Conservation (phyloP, 495 filamentous ascomycete genomes). For the Acidomyces sp. region DNA sequence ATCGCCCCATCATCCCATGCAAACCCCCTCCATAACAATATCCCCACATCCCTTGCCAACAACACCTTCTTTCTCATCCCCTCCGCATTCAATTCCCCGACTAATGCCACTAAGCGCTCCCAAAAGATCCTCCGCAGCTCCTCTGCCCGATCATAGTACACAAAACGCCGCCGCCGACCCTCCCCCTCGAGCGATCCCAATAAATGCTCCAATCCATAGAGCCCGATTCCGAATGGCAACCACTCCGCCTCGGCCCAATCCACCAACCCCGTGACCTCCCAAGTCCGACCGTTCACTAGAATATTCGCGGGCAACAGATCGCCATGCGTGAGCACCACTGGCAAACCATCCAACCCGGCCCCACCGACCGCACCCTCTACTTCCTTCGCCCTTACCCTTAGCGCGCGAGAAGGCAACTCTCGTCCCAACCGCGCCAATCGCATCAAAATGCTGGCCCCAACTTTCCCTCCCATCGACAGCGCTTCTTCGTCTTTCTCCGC, state of each 20-base stretch:
- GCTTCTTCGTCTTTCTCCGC: background rate
- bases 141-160: constrained; percentile 32
- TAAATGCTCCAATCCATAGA: constrained; percentile 44
- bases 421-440: constrained; percentile 28
- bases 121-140: constrained; percentile 37
- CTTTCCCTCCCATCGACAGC: constrained; percentile 11
- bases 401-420: constrained; percentile 28
- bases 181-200: constrained; percentile 30
- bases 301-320: constrained; percentile 47
- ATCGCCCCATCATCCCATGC: constrained; percentile 45
- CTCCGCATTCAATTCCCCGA: no score
- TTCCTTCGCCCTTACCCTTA: constrained; percentile 23
- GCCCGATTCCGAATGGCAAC: constrained; percentile 41
- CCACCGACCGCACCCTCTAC: constrained; percentile 25
- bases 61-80: constrained; percentile 25
- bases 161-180: constrained; percentile 18
- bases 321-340: constrained; percentile 42
- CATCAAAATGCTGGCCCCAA: constrained; percentile 18
- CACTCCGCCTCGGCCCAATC: constrained; percentile 51
- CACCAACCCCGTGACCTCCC: constrained; percentile 41
- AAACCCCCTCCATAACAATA: constrained; percentile 47
- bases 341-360: constrained; percentile 30
- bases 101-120: no score
- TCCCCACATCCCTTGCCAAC: constrained; percentile 36
- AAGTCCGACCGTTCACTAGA: constrained; percentile 60